phyloP scores from a whole-genome alignment of 345 rosid genomes.

The Rubroshorea leprosula region DNA sequence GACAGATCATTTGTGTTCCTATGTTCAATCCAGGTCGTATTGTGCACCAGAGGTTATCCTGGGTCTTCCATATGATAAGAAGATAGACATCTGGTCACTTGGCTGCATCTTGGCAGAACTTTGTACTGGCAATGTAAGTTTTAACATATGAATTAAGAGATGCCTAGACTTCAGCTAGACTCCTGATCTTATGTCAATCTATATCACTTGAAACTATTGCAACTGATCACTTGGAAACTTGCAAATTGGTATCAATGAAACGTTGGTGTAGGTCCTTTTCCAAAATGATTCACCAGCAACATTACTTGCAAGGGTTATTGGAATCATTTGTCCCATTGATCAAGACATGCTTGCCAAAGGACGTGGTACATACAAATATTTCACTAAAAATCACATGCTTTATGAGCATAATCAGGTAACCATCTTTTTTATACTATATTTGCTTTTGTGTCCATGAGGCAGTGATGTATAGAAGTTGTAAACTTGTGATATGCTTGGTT shows the following conservation, averaged over 20 bases:
- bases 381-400: conserved; percentile 86
- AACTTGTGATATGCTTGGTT: too few relatives aligned
- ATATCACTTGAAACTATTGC: too few relatives aligned
- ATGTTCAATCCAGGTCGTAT: conserved; percentile 96
- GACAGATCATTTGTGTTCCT: conserved; percentile 96
- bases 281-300: conserved; percentile 98
- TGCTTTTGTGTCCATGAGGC: background rate
- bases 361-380: conserved; percentile 88
- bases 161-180: background rate
- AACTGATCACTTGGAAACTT: background rate
- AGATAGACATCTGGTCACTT: conserved; percentile 98
- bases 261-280: conserved; percentile 73
- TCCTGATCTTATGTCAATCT: too few relatives aligned
- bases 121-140: conserved; percentile 96
- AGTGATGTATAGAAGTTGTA: background rate
- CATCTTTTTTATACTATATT: background rate
- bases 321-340: conserved; percentile 70
- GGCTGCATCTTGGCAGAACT: conserved; percentile 99
- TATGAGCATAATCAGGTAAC: conserved; percentile 91
- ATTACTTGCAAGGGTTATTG: conserved; percentile 83
- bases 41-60: conserved; percentile 97
- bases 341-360: conserved; percentile 90
- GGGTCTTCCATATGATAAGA: conserved; percentile 92
- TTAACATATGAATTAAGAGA: conserved; percentile 2
- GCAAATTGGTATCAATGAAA: too few relatives aligned